Percentiles rank a stretch among this genome's conserved stretches.
Evolutionary conservation across 768 basidiomycete species (phyloP).

Genomic region (Tricholoma matsutake): DNA sequence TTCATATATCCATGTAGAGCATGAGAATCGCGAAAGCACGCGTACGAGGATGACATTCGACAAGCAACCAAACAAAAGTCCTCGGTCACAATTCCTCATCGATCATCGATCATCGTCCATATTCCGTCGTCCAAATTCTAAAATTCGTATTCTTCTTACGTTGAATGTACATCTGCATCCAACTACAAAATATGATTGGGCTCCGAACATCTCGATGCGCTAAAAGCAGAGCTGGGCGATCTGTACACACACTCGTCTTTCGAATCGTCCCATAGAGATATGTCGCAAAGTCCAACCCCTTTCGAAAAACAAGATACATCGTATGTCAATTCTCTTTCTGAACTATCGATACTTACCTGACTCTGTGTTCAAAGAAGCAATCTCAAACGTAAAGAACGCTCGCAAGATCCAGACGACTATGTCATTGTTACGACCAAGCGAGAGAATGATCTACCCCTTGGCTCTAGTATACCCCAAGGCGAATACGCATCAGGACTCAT

Average conservation of each 20-base stretch:
- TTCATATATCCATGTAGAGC: not conserved
- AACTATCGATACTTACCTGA: not conserved
- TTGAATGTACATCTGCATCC: too few species aligned
- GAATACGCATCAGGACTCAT: constrained; percentile 69
- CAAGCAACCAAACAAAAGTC: not conserved
- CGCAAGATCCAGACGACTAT: constrained; percentile 7
- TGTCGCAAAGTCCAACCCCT: not conserved
- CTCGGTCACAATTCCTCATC: too few species aligned
- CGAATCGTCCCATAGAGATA: not conserved
- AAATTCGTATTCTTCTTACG: too few species aligned
- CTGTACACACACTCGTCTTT: not conserved
- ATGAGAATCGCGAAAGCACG: not conserved
- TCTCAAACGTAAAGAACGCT: constrained; percentile 27
- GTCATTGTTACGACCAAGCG: not conserved
- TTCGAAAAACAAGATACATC: not conserved
- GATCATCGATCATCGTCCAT: too few species aligned
- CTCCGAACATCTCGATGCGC: not conserved
- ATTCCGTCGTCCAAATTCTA: too few species aligned
- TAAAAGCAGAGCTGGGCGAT: constrained; percentile 1
- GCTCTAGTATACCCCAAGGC: constrained; percentile 16
- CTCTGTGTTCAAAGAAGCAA: constrained; percentile 1
- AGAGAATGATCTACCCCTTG: constrained; percentile 4
- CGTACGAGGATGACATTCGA: not conserved
- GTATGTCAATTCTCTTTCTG: not conserved
- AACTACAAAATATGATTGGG: too few species aligned